phyloP scores from a whole-genome alignment of 208 protist species.

The Crithidia thermophila region DNA sequence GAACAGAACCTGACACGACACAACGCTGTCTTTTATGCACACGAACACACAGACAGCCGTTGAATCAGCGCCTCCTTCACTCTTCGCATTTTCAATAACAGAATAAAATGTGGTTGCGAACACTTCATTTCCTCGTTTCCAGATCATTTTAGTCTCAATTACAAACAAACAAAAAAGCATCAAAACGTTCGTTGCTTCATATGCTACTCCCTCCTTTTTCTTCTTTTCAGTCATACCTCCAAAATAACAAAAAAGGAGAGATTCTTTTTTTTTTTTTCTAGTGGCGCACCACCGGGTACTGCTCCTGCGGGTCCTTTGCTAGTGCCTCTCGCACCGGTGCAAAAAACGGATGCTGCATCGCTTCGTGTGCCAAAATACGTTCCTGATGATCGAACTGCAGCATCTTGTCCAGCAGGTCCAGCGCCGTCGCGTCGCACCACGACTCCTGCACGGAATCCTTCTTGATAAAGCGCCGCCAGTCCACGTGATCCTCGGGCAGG shows the following conservation, averaged over 20 bases:
- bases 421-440: slow-evolving; percentile 92
- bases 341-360: slow-evolving; percentile 99
- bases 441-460: slow-evolving; percentile 24
- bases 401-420: slow-evolving; percentile 98
- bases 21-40: too few relatives aligned
- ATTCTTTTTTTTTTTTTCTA: slow-evolving; percentile 10
- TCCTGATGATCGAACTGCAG: slow-evolving; percentile 97
- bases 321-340: slow-evolving; percentile 79
- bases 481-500: slow-evolving; percentile 22
- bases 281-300: slow-evolving; percentile 49
- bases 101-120: too few relatives aligned
- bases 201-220: not conserved
- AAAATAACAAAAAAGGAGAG: not conserved
- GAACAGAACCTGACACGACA: too few relatives aligned
- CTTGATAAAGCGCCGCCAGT: slow-evolving; percentile 45
- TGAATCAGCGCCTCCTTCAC: too few relatives aligned
- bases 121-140: too few relatives aligned
- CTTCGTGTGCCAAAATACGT: slow-evolving; percentile 96
- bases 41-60: too few relatives aligned
- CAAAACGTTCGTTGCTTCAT: too few relatives aligned
- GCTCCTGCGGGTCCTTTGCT: slow-evolving; percentile 46
- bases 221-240: not conserved
- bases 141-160: too few relatives aligned
- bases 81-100: too few relatives aligned
- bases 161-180: too few relatives aligned